Base-by-base conservation (phyloP, 495 filamentous ascomycete genomes). In the Filosporella fistucella region DNA sequence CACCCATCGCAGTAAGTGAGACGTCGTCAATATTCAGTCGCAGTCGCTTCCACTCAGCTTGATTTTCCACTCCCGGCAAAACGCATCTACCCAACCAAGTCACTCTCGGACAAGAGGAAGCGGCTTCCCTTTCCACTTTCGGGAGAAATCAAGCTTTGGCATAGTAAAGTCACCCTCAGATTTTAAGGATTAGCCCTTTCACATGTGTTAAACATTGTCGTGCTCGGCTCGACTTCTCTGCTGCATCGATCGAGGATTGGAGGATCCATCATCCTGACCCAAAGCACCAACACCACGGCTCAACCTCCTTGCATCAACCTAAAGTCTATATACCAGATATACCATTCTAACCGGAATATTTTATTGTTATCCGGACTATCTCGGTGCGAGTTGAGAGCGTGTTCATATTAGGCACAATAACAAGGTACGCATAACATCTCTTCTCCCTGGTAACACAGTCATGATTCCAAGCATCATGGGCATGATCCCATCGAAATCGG, bases 401-500 rank as follows among this genome's bases (percentile, higher is more conserved):
- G 23, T n/a, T 38, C 18, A 3, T 3, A 21, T 13, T 38, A 38
- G 14, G 18, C 35, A 13, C 35, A 20, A 5, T 20, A 38, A 4
- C 16, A 38, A 4, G 35, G 35, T 38, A 38, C 17, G 35, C 23
- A 21, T n/a, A n/a, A n/a, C n/a, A n/a, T n/a, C n/a, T n/a, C n/a
- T n/a, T n/a, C n/a, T n/a, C n/a, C n/a, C n/a, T n/a, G n/a, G n/a
- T n/a, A n/a, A n/a, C n/a, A n/a, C n/a, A n/a, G n/a, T n/a, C n/a
- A n/a, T n/a, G n/a, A n/a, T n/a, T n/a, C n/a, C n/a, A n/a, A n/a
- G n/a, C n/a, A n/a, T n/a, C n/a, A n/a, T n/a, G n/a, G n/a, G n/a
- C n/a, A n/a, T 8, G n/a, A 32, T 11, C 22, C 42, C 21, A 22
- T 42, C 37, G 20, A 37, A 39, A 24, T 54, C 55, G 55, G 55